These are phyloP conservation scores for Suillus paluster DNA, from an alignment of 768 basidiomycete genomes.

Conservation along the genomic window DNA sequence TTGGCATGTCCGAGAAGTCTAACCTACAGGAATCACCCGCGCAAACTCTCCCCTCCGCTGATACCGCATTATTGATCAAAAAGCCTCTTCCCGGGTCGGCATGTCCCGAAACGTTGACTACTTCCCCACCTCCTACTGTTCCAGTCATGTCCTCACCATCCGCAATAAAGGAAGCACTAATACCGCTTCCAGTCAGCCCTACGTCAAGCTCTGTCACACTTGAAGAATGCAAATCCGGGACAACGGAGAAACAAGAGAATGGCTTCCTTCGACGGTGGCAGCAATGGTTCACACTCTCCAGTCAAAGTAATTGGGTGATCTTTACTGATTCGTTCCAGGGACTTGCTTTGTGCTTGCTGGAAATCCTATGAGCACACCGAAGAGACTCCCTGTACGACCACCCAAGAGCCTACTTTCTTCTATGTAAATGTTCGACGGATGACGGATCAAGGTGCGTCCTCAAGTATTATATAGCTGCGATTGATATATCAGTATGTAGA, in stretches of 20 bases:
- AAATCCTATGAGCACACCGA: conserved; percentile 2
- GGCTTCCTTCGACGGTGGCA: conserved; percentile 11
- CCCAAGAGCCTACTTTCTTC: neutral
- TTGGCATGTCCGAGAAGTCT: neutral
- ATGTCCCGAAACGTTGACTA: neutral
- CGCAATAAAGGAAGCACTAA: neutral
- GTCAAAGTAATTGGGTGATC: neutral
- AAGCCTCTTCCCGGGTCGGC: neutral
- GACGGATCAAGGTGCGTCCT: neutral
- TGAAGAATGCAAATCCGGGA: neutral
- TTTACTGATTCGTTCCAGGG: conserved; percentile 10
- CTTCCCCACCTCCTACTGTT: neutral
- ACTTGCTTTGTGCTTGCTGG: conserved; percentile 1
- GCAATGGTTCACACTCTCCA: conserved; percentile 3
- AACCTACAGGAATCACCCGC: neutral
- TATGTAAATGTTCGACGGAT: conserved; percentile 4
- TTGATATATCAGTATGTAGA: conserved; percentile 2
- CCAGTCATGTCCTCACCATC: neutral
- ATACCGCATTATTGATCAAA: neutral
- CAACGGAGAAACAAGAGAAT: conserved; percentile 7
- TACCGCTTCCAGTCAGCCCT: neutral
- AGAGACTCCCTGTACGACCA: neutral
- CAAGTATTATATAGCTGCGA: neutral
- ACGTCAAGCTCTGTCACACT: neutral
- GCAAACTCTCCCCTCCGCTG: too few relatives aligned